phyloP scores from a whole-genome alignment of 2,329 filamentous ascomycete species.

The Colletotrichum orchidophilum region DNA sequence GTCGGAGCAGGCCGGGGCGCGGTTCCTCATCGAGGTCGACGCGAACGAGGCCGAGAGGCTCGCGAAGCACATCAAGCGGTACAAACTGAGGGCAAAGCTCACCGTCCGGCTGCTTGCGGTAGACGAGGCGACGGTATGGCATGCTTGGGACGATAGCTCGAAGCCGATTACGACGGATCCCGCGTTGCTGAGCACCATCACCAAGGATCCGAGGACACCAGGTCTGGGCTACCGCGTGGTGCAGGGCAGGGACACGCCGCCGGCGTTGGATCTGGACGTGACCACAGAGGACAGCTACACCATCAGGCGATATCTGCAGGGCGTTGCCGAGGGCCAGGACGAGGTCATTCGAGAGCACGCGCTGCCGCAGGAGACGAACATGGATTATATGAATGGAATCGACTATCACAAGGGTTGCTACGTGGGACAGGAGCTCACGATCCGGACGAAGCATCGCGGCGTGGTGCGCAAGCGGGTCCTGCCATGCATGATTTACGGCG shows the following conservation, averaged over 20 bases:
- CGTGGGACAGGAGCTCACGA: constrained; percentile 94
- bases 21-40: constrained; percentile 84
- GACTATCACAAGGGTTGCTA: constrained; percentile 98
- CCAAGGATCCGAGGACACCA: constrained; percentile 63
- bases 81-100: constrained; percentile 87
- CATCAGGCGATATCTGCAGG: constrained; percentile 79
- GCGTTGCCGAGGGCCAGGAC: constrained; percentile 84
- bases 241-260: constrained; percentile 41
- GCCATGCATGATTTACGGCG: constrained; percentile 77
- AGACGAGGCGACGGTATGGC: constrained; percentile 76
- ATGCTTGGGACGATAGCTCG: constrained; percentile 71
- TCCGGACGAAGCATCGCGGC: constrained; percentile 92
- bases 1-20: constrained; percentile 32
- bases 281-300: constrained; percentile 71
- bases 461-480: constrained; percentile 91
- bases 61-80: constrained; percentile 79
- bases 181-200: constrained; percentile 42
- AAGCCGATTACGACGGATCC: constrained; percentile 13
- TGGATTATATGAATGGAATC: constrained; percentile 86
- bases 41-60: constrained; percentile 69
- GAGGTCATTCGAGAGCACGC: constrained; percentile 79
- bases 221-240: constrained; percentile 64
- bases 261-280: constrained; percentile 54
- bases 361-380: constrained; percentile 87
- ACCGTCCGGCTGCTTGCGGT: constrained; percentile 71